phyloP scores from a whole-genome alignment of 2,329 filamentous ascomycete species.

The Cordyceps pruinosa region DNA sequence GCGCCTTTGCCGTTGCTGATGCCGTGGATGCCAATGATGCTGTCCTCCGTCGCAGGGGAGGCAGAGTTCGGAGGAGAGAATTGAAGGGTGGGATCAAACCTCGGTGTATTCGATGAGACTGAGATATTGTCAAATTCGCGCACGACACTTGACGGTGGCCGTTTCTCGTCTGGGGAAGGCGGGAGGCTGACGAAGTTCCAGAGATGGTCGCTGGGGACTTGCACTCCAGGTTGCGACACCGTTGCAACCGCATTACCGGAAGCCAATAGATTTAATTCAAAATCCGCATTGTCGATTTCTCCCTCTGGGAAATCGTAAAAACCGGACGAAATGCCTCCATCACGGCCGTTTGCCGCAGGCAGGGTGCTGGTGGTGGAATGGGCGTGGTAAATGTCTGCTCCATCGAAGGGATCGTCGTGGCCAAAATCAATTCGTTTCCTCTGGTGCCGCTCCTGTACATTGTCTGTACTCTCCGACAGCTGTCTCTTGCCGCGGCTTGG shows the following conservation, averaged over 20 bases:
- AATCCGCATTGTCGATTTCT: background rate
- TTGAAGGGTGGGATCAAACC: constrained; percentile 31
- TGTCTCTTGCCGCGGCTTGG: background rate
- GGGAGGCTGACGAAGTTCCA: background rate
- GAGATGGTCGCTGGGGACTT: background rate
- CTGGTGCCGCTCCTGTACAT: background rate
- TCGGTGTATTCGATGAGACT: constrained; percentile 27
- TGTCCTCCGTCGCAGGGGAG: background rate
- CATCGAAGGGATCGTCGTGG: background rate
- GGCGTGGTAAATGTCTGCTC: background rate
- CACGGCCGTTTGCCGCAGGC: background rate
- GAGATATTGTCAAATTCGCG: constrained; percentile 22
- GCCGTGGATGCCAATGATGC: too few species aligned
- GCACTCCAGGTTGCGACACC: background rate
- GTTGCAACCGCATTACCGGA: background rate
- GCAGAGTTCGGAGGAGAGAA: constrained; percentile 24
- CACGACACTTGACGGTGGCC: constrained; percentile 27
- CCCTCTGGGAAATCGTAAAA: background rate
- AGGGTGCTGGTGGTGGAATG: background rate
- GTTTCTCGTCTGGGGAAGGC: background rate
- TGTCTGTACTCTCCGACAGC: background rate
- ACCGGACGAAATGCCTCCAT: background rate
- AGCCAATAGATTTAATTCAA: background rate
- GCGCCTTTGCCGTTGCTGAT: constrained; percentile 5
- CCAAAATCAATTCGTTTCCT: background rate